Percentiles rank a stretch among this genome's conserved stretches.
Evolutionary conservation across 2,329 filamentous ascomycete genomes (phyloP).

Genomic region (Aspergillus aculeatus): DNA sequence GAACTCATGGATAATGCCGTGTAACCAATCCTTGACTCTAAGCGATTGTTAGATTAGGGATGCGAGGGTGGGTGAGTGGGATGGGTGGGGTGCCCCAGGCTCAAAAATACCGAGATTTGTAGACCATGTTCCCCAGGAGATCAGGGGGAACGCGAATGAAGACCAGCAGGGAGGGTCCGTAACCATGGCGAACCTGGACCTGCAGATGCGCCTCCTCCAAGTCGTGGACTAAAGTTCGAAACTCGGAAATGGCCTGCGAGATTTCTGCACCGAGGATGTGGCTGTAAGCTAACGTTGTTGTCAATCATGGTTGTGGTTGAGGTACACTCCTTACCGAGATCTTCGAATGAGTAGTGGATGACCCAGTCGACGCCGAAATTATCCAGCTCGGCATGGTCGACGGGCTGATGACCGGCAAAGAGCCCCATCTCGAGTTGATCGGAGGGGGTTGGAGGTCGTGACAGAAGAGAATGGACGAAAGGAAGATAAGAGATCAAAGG

Average conservation of each 20-base stretch:
- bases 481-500: constrained; percentile 6
- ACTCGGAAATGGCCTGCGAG: constrained; percentile 68
- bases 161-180: constrained; percentile 71
- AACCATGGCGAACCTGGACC: constrained; percentile 81
- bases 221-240: constrained; percentile 72
- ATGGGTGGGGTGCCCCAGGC: not conserved
- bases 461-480: constrained; percentile 3
- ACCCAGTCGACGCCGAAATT: constrained; percentile 85
- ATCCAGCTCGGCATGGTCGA: constrained; percentile 36
- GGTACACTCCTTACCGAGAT: constrained; percentile 54
- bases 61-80: not conserved
- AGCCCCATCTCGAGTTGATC: constrained; percentile 25
- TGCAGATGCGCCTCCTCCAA: constrained; percentile 78
- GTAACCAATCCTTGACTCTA: constrained; percentile 90
- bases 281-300: constrained; percentile 9
- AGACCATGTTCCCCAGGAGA: constrained; percentile 75
- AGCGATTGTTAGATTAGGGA: not conserved
- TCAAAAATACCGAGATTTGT: constrained; percentile 65
- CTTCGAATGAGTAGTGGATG: constrained; percentile 71
- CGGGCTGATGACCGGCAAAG: constrained; percentile 21
- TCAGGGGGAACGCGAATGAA: constrained; percentile 79
- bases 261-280: constrained; percentile 53
- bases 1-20: constrained; percentile 75
- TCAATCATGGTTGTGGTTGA: not conserved
- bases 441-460: not conserved